Conservation (phyloP, 306 rosid genomes). For the Lotus japonicus region DNA sequence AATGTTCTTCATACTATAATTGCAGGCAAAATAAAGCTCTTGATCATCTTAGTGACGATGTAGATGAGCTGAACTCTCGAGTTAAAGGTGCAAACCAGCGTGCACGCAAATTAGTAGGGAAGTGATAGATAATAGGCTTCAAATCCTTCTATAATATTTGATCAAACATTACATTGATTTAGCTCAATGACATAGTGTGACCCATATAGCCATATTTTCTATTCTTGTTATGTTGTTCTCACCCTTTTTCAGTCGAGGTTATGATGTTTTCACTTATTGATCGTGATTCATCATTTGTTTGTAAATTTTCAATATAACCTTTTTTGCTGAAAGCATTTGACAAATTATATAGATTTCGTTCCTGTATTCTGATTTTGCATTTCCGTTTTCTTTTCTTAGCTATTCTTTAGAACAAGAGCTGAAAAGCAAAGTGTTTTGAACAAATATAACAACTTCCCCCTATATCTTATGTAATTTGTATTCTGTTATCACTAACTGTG, state of each 20-base stretch:
- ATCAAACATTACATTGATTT: no score
- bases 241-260: no score
- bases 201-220: no score
- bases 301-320: not conserved
- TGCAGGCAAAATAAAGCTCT: conserved; percentile 94
- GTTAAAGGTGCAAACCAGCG: conserved; percentile 87
- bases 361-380: not conserved
- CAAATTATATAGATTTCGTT: not conserved
- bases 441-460: not conserved
- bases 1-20: not conserved
- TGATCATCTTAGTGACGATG: conserved; percentile 70
- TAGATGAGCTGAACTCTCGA: conserved; percentile 67
- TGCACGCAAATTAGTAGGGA: conserved; percentile 52
- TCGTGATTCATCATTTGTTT: not conserved
- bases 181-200: no score
- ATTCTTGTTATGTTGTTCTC: no score
- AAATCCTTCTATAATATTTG: not conserved
- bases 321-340: not conserved
- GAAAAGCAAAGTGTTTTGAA: not conserved
- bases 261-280: not conserved
- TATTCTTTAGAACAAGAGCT: not conserved
- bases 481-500: no score
- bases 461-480: no score
- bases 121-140: conserved; percentile 23
- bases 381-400: not conserved